Evolutionary conservation across 2,329 filamentous ascomycete genomes (phyloP), one percentile per base, ranked within the genome.

Genomic region (Ceratocystis variospora): DNA sequence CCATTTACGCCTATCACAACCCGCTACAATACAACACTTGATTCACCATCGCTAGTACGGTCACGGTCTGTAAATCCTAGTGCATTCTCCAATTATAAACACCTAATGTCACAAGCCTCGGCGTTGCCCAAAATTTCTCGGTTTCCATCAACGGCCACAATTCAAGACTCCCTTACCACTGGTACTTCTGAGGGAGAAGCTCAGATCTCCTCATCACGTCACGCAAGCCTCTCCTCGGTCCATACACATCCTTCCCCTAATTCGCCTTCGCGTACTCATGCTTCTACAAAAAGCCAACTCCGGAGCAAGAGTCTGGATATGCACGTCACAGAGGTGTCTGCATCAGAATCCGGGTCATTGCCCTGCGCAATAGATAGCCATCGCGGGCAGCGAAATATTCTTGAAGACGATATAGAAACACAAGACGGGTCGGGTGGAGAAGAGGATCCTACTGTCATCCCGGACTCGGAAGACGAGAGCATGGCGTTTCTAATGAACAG

Each of bases 91-190:
- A 3, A 6, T 5, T 25, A 59, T n/a, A 37, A n/a, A 7, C 6
- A 1, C 15, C 33, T 37, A 3, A 3, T 31, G 1, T 37, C 28
- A 7, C 55, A 59, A 28, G 28, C 17, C 55, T 37, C 17, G 4
- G 31, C 8, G 5, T 33, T 31, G 33, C 5, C 55, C 15, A 59
- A 59, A 37, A 15, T 59, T 37, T 59, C 55, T 25, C 31, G 72
- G 70, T 64, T 65, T 62, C 63, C 63, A 7, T n/a, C 46, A 3
- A 75, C 70, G 5, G 68, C 77, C n/a, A 75, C 77, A 1, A 76
- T 81, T 22, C 73, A 79, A 63, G 79, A 81, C 66, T 79, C 79
- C 7, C 80, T 75, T 69, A 76, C 74, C 19, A 64, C 19, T 63
- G 63, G 59, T 4, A 66, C 63, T 33, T 64, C 63, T 1, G 57